Evolutionary conservation across 495 filamentous ascomycete species (phyloP).

Genomic region (Ramalina peruviana): DNA sequence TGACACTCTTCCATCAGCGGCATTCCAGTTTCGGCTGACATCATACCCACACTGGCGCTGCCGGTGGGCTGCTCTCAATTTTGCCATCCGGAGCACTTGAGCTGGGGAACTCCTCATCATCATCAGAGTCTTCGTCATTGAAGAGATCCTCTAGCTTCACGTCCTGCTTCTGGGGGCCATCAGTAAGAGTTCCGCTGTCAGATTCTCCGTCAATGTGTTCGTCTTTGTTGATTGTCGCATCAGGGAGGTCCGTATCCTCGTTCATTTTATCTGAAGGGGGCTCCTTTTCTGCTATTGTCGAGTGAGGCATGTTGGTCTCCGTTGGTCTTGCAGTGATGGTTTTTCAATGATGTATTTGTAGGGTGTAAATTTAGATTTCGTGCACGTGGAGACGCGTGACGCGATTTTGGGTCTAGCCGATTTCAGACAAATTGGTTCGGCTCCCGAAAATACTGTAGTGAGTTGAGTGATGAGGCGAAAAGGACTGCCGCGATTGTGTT

Average conservation of each 20-base stretch:
- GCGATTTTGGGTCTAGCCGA: no score
- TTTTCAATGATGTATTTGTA: neutral
- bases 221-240: conserved; percentile 5
- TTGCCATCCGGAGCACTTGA: conserved; percentile 36
- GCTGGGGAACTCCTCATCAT: conserved; percentile 64
- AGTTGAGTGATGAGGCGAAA: no score
- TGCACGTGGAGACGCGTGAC: no score
- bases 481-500: no score
- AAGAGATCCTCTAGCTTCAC: conserved; percentile 73
- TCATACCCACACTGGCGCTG: conserved; percentile 28
- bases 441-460: no score
- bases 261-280: neutral
- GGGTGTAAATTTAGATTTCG: no score
- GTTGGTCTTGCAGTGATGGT: neutral
- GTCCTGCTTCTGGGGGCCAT: conserved; percentile 16
- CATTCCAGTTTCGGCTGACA: neutral
- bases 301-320: conserved; percentile 14
- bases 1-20: conserved; percentile 1
- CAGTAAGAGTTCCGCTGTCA: neutral
- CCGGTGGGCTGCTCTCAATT: conserved; percentile 29
- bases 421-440: no score
- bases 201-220: neutral
- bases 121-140: conserved; percentile 53
- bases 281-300: conserved; percentile 2
- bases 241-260: conserved; percentile 11